Percentiles rank a stretch among this genome's conserved stretches.
These are phyloP conservation scores for Cyamopsis tetragonoloba DNA, from an alignment of 306 rosid genomes.

Conservation along the genomic window DNA sequence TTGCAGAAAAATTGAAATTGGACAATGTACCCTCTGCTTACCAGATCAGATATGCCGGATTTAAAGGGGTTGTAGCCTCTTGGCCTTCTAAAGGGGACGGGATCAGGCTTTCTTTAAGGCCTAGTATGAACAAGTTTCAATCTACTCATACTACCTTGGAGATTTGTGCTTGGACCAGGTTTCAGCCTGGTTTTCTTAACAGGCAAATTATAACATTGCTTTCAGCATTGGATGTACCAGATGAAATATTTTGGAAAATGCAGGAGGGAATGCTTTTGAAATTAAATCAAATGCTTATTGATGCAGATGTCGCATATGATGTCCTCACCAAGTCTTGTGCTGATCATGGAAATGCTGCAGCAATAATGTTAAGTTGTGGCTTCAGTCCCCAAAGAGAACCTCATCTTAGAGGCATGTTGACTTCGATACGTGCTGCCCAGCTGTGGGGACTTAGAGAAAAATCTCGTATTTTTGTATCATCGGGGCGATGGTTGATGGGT, in stretches of 20 bases:
- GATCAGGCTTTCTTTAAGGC: slow-evolving; percentile 58
- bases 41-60: slow-evolving; percentile 90
- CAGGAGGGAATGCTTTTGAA: slow-evolving; percentile 70
- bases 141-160: slow-evolving; percentile 59
- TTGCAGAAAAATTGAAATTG: slow-evolving; percentile 66
- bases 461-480: slow-evolving; percentile 73
- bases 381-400: slow-evolving; percentile 80
- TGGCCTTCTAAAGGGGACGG: slow-evolving; percentile 71
- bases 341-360: slow-evolving; percentile 78
- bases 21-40: slow-evolving; percentile 67
- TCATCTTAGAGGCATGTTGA: slow-evolving; percentile 79
- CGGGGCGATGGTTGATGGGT: slow-evolving; percentile 91
- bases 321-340: slow-evolving; percentile 80
- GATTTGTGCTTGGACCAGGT: slow-evolving; percentile 87
- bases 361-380: slow-evolving; percentile 92
- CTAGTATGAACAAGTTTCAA: slow-evolving; percentile 66
- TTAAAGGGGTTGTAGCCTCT: slow-evolving; percentile 80
- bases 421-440: slow-evolving; percentile 71
- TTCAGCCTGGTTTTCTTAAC: slow-evolving; percentile 86
- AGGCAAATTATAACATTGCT: slow-evolving; percentile 79
- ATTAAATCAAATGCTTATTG: slow-evolving; percentile 53
- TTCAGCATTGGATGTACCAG: slow-evolving; percentile 57
- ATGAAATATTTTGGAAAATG: slow-evolving; percentile 70
- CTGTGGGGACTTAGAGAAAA: slow-evolving; percentile 88
- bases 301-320: slow-evolving; percentile 63